Conservation (phyloP, 139 green algal genomes). For the Nannochloris sp. region DNA sequence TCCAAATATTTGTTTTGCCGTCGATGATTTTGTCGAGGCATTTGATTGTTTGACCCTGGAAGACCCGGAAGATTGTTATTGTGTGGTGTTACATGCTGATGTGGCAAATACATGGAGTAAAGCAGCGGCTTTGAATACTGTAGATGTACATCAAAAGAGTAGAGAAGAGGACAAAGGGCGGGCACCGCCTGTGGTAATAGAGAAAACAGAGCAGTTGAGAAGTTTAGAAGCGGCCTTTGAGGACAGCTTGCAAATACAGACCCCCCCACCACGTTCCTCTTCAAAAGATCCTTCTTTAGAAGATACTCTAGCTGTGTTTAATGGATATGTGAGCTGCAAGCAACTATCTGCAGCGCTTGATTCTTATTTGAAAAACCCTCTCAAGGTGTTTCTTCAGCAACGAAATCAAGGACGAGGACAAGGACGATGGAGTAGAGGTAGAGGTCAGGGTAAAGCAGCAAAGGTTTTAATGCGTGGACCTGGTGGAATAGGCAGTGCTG, state of each 20-base stretch:
- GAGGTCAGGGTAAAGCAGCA: background rate
- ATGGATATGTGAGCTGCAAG: constrained; percentile 14
- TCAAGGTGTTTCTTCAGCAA: background rate
- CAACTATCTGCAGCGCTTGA: constrained; percentile 3
- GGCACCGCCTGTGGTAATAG: no score
- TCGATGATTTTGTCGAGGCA: constrained; percentile 61
- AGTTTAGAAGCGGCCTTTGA: no score
- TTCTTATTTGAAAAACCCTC: background rate
- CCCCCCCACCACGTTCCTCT: no score
- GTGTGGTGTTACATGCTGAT: constrained; percentile 22
- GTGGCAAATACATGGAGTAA: constrained; percentile 5
- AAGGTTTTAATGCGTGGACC: constrained; percentile 20
- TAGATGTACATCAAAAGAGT: no score
- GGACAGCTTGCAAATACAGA: no score
- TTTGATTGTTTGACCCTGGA: constrained; percentile 51
- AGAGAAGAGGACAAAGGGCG: background rate
- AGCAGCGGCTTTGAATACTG: background rate
- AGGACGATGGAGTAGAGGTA: no score
- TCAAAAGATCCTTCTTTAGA: background rate
- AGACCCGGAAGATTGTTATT: constrained; percentile 14
- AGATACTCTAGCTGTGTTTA: constrained; percentile 4
- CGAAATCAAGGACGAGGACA: no score
- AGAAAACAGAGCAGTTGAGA: no score
- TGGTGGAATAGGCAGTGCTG: constrained; percentile 4
- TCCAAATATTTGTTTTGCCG: constrained; percentile 69